Evolutionary conservation across 2,329 filamentous ascomycete genomes (phyloP).

Genomic region (Gliomastix tumulicola): DNA sequence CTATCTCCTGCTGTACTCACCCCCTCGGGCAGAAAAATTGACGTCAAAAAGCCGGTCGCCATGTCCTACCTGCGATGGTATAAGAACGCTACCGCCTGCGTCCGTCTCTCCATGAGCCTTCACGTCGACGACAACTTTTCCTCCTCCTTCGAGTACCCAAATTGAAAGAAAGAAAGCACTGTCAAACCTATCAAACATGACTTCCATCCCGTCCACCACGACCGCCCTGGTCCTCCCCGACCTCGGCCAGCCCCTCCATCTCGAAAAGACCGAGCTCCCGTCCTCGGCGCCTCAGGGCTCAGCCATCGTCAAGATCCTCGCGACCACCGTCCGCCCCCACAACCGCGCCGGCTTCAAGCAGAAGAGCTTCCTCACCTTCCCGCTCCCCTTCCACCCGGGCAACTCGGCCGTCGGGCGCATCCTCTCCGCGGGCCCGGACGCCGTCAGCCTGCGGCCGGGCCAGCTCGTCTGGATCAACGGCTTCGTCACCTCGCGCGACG

Average conservation of each 20-base stretch:
- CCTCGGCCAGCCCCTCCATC: neutral
- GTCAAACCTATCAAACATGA: neutral
- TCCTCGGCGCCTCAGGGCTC: neutral
- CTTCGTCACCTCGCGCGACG: slow-evolving; percentile 19
- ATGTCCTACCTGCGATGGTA: no score
- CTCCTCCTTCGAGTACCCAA: no score
- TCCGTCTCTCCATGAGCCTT: no score
- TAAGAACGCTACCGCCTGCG: slow-evolving; percentile 14
- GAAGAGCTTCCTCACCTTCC: neutral
- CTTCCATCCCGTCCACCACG: neutral
- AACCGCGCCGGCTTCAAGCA: neutral
- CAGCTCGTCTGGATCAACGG: slow-evolving; percentile 24
- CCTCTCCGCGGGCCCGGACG: slow-evolving; percentile 22
- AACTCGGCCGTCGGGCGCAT: slow-evolving; percentile 24
- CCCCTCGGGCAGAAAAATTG: no score
- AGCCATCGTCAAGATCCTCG: neutral
- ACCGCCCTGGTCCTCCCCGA: neutral
- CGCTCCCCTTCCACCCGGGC: neutral
- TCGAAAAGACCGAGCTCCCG: neutral
- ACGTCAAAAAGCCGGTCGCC: no score
- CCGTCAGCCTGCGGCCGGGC: slow-evolving; percentile 17
- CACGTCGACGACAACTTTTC: no score
- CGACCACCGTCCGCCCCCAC: neutral
- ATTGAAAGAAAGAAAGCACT: neutral
- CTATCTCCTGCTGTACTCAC: no score